Base-by-base conservation (phyloP, 148 eudicot genomes). In the Drosera capensis region DNA sequence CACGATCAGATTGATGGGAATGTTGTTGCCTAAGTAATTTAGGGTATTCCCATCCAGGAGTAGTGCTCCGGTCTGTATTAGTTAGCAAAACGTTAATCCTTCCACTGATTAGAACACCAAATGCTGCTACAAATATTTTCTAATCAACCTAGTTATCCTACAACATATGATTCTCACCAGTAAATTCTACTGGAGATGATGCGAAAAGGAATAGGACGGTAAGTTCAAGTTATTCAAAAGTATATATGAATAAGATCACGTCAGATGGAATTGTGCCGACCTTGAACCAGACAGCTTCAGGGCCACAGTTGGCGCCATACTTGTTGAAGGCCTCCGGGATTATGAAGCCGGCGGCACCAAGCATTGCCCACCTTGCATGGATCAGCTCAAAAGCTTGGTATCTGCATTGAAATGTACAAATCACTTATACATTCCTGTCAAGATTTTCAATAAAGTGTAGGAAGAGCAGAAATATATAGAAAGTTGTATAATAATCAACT, bases 211-310 rank as follows among this genome's bases (percentile, higher is more conserved):
- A n/a, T n/a, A n/a, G n/a, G n/a, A n/a, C n/a, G n/a, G n/a, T n/a
- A n/a, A n/a, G n/a, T n/a, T n/a, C n/a, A n/a, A n/a, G n/a, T n/a
- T n/a, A n/a, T n/a, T n/a, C n/a, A n/a, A n/a, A n/a, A n/a, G n/a
- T n/a, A n/a, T n/a, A n/a, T n/a, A n/a, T n/a, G n/a, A n/a, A 29
- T 29, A 29, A 30, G 37, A 16, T 36, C 11, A 8, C 25, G 18
- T 28, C 7, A 46, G 22, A 19, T 15, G 34, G 45, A 3, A 43
- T 20, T 16, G 14, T 20, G 2, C 3, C 11, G 29, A 82, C 99
- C 93, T 90, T 90, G 86, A 90, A 90, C 99, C 99, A 90, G 66
- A 90, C 99, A 55, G 99, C 99, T 70, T 90, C 99, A 48, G 99
- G 99, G 48, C 99, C 99, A 62, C 99, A 90, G 73, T 80, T 61